Conservation (phyloP, 768 basidiomycete genomes). For the Lactarius vividus region DNA sequence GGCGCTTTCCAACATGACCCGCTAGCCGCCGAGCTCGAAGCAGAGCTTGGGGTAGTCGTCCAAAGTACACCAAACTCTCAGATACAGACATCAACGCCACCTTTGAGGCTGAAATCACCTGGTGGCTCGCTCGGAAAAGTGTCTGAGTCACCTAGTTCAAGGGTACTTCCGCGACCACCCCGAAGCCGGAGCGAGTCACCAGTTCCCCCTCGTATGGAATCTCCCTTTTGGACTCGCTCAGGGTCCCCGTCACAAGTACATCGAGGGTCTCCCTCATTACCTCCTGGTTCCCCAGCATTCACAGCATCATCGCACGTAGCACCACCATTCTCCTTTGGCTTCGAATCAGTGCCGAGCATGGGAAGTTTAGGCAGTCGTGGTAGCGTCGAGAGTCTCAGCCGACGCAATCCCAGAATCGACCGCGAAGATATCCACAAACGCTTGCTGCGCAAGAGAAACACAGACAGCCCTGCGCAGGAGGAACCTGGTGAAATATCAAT, state of each 20-base stretch:
- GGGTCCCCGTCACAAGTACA: neutral
- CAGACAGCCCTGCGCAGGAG: slow-evolving; percentile 41
- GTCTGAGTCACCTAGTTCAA: slow-evolving; percentile 12
- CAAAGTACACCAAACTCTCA: slow-evolving; percentile 20
- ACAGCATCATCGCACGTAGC: slow-evolving; percentile 21
- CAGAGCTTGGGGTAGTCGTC: slow-evolving; percentile 22
- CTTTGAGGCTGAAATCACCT: slow-evolving; percentile 15
- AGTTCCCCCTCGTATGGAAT: neutral
- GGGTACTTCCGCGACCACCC: slow-evolving; percentile 25
- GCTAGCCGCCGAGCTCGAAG: slow-evolving; percentile 35
- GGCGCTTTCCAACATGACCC: slow-evolving; percentile 40
- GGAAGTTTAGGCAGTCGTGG: slow-evolving; percentile 29
- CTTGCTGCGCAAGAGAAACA: slow-evolving; percentile 44
- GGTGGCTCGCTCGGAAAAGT: slow-evolving; percentile 10
- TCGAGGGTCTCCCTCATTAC: slow-evolving; percentile 20
- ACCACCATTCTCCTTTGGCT: slow-evolving; percentile 20
- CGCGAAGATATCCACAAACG: slow-evolving; percentile 53
- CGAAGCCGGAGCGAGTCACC: slow-evolving; percentile 24
- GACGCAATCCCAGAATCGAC: slow-evolving; percentile 45
- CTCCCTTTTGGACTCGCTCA: neutral
- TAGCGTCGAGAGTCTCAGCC: slow-evolving; percentile 30
- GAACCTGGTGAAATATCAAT: slow-evolving; percentile 6
- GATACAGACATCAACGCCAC: slow-evolving; percentile 23
- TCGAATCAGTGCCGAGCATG: slow-evolving; percentile 25
- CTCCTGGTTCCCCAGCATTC: slow-evolving; percentile 21